Evolutionary conservation across 148 eudicot species (phyloP).

Genomic region (Rhododendron vialii): DNA sequence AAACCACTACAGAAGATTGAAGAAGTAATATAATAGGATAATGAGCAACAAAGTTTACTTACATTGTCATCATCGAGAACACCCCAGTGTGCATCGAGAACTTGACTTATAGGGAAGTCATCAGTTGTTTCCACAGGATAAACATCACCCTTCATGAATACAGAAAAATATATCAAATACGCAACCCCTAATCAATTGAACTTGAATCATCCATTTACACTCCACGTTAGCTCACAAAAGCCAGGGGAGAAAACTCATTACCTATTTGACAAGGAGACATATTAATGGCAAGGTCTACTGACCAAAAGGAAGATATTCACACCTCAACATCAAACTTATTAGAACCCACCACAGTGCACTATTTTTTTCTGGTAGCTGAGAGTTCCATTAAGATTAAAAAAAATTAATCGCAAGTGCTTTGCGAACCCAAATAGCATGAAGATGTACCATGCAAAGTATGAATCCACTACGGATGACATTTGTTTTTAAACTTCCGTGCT

Average conservation of each 20-base stretch:
- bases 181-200: not conserved
- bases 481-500: not conserved
- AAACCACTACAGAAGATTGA: not conserved
- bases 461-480: not conserved
- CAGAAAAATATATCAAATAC: slow-evolving; percentile 1
- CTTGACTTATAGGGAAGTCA: slow-evolving; percentile 45
- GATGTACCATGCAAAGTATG: not conserved
- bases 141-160: slow-evolving; percentile 76
- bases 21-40: slow-evolving; percentile 1
- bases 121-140: slow-evolving; percentile 85
- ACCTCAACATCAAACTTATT: not conserved
- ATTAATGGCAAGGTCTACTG: not conserved
- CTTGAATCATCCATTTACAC: not conserved
- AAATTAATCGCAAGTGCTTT: not conserved
- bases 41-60: slow-evolving; percentile 25
- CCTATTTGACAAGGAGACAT: not conserved
- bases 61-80: slow-evolving; percentile 77
- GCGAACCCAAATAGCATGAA: not conserved
- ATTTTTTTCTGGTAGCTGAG: not conserved
- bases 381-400: not conserved
- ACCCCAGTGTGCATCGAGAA: slow-evolving; percentile 98
- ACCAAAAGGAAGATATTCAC: not conserved
- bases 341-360: not conserved
- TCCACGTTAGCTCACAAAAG: not conserved
- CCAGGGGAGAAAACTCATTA: not conserved